These are phyloP conservation scores for Juncus effusus DNA, from an alignment of 176 grass and related monocot genomes.

Conservation along the genomic window DNA sequence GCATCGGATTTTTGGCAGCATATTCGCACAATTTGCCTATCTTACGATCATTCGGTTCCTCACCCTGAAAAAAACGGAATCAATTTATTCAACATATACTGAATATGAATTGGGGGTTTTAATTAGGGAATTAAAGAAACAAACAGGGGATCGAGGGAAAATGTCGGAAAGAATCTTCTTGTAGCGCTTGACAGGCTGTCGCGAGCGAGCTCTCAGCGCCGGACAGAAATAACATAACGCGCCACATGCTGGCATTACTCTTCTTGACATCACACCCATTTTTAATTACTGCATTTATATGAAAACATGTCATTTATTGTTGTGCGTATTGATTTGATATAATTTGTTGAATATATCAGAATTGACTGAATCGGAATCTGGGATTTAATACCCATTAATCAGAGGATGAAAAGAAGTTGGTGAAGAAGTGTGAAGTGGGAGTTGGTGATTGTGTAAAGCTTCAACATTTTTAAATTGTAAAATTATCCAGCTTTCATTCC, in stretches of 20 bases:
- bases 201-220: slow-evolving; percentile 51
- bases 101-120: neutral
- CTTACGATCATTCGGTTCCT: slow-evolving; percentile 81
- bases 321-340: too few relatives aligned
- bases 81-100: neutral
- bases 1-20: slow-evolving; percentile 65
- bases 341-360: too few relatives aligned
- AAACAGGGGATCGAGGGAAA: slow-evolving; percentile 68
- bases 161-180: slow-evolving; percentile 88
- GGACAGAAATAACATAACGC: slow-evolving; percentile 80
- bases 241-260: slow-evolving; percentile 49
- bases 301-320: slow-evolving; percentile 3
- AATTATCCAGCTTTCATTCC: too few relatives aligned
- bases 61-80: slow-evolving; percentile 40
- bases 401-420: too few relatives aligned
- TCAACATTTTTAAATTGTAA: too few relatives aligned
- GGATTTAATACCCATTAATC: too few relatives aligned
- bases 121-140: slow-evolving; percentile 1
- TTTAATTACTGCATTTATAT: slow-evolving; percentile 23
- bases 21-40: slow-evolving; percentile 88
- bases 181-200: slow-evolving; percentile 81
- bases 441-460: too few relatives aligned
- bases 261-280: slow-evolving; percentile 66
- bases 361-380: too few relatives aligned
- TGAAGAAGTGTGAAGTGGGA: too few relatives aligned